These are phyloP conservation scores for Fusarium tjaetaba DNA, from an alignment of 2,329 filamentous ascomycete species.

Conservation along the genomic window DNA sequence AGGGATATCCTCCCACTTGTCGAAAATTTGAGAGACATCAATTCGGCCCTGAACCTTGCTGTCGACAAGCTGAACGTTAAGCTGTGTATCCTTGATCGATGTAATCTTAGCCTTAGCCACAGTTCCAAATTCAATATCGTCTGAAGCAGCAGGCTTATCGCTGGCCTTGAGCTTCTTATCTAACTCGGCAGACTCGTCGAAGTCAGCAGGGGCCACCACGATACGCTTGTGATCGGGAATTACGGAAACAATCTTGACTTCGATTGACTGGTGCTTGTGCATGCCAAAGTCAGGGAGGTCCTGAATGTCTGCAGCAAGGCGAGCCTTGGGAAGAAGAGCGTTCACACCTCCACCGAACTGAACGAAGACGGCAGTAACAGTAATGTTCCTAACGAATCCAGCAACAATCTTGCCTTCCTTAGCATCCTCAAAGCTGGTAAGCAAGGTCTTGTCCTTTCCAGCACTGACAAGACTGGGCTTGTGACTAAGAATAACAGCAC, in stretches of 20 bases:
- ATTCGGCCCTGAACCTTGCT: conserved; percentile 82
- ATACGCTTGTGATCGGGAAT: conserved; percentile 78
- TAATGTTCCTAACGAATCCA: conserved; percentile 89
- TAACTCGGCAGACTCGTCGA: conserved; percentile 56
- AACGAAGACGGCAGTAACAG: conserved; percentile 83
- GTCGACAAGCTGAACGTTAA: conserved; percentile 89
- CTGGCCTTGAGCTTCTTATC: conserved; percentile 50
- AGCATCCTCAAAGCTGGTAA: conserved; percentile 77
- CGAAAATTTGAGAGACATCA: conserved; percentile 90
- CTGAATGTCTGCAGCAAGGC: conserved; percentile 76
- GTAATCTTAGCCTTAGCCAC: conserved; percentile 79
- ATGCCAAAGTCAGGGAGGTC: conserved; percentile 80
- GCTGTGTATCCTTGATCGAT: conserved; percentile 89
- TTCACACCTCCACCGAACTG: conserved; percentile 83
- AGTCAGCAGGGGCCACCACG: conserved; percentile 61
- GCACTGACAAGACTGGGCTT: conserved; percentile 86
- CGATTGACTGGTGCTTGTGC: conserved; percentile 78
- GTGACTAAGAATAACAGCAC: conserved; percentile 79
- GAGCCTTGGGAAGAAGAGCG: conserved; percentile 81
- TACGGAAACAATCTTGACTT: conserved; percentile 76
- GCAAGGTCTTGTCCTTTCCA: conserved; percentile 74
- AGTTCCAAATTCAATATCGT: conserved; percentile 78
- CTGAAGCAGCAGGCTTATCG: conserved; percentile 58
- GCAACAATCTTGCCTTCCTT: conserved; percentile 73
- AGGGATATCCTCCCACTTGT: conserved; percentile 85